These are phyloP conservation scores for Hypoxylon sp. DNA, from an alignment of 2,329 filamentous ascomycete genomes.

Conservation along the genomic window DNA sequence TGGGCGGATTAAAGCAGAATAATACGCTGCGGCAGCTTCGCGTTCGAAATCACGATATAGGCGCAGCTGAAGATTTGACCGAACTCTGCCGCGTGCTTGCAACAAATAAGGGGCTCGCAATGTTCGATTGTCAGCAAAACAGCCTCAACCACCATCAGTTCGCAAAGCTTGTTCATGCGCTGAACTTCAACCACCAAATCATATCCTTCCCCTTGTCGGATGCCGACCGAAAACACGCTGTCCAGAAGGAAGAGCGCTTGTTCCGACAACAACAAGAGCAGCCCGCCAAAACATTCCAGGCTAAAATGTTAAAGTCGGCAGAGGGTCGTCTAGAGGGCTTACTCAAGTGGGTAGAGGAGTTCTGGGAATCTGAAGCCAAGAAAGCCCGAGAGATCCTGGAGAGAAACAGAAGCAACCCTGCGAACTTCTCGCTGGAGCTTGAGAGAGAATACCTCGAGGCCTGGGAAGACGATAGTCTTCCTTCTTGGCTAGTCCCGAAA, in stretches of 20 bases:
- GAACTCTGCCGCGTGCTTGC: conserved; percentile 66
- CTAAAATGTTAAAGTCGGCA: conserved; percentile 47
- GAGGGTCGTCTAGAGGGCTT: conserved; percentile 49
- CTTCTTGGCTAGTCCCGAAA: conserved; percentile 42
- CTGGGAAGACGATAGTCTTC: conserved; percentile 50
- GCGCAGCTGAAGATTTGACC: conserved; percentile 55
- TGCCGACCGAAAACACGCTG: conserved; percentile 48
- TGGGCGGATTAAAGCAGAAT: conserved; percentile 64
- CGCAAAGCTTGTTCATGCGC: conserved; percentile 50
- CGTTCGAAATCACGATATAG: conserved; percentile 70
- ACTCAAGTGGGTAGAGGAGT: conserved; percentile 45
- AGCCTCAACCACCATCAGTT: conserved; percentile 62
- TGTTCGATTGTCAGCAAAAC: conserved; percentile 69
- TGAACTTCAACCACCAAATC: conserved; percentile 51
- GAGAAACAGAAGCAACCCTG: conserved; percentile 46
- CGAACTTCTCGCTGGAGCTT: conserved; percentile 45
- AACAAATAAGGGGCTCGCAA: conserved; percentile 64
- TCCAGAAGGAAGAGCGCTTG: conserved; percentile 49
- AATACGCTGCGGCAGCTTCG: conserved; percentile 65
- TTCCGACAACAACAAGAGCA: conserved; percentile 44
- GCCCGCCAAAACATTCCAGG: conserved; percentile 34
- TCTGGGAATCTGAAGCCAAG: conserved; percentile 50
- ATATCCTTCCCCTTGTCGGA: conserved; percentile 53
- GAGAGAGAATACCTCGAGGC: conserved; percentile 49
- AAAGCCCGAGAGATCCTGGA: conserved; percentile 44